Conservation (phyloP, 164 flowering plant species). For the Nymphaea colorata region DNA sequence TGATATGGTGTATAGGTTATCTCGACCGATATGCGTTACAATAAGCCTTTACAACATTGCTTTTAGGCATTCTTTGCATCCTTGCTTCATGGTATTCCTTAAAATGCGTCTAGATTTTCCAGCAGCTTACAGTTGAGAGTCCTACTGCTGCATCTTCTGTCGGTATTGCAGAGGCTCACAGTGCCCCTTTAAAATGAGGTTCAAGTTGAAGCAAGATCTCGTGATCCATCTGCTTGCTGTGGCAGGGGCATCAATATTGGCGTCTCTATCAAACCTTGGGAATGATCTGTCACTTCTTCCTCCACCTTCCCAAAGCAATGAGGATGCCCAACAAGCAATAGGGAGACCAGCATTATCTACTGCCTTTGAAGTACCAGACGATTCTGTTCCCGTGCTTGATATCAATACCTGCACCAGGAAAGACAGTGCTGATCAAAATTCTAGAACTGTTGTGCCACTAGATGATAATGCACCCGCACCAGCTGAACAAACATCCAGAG, state of each 20-base stretch:
- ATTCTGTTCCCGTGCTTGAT: constrained; percentile 9
- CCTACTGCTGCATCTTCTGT: constrained; percentile 26
- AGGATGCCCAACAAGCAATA: constrained; percentile 8
- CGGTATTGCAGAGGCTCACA: constrained; percentile 27
- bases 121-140: constrained; percentile 35
- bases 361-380: constrained; percentile 14
- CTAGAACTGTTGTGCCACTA: constrained; percentile 12
- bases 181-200: constrained; percentile 23
- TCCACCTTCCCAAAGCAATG: constrained; percentile 25
- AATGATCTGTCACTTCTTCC: constrained; percentile 49
- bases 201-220: constrained; percentile 42
- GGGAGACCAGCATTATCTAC: constrained; percentile 10
- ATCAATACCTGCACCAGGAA: constrained; percentile 8
- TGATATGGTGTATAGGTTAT: too few relatives aligned
- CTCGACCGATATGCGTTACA: too few relatives aligned
- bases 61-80: neutral
- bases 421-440: constrained; percentile 9
- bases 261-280: constrained; percentile 54
- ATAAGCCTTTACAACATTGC: neutral
- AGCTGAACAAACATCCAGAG: constrained; percentile 25
- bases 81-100: constrained; percentile 10
- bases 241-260: constrained; percentile 73
- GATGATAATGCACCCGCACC: constrained; percentile 26
- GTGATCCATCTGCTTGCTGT: constrained; percentile 76
- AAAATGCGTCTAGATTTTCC: constrained; percentile 52